Percentiles rank a stretch among this genome's conserved stretches.
phyloP scores from a whole-genome alignment of 1,284 basidiomycete species.

The Cutaneotrichosporon sp. region DNA sequence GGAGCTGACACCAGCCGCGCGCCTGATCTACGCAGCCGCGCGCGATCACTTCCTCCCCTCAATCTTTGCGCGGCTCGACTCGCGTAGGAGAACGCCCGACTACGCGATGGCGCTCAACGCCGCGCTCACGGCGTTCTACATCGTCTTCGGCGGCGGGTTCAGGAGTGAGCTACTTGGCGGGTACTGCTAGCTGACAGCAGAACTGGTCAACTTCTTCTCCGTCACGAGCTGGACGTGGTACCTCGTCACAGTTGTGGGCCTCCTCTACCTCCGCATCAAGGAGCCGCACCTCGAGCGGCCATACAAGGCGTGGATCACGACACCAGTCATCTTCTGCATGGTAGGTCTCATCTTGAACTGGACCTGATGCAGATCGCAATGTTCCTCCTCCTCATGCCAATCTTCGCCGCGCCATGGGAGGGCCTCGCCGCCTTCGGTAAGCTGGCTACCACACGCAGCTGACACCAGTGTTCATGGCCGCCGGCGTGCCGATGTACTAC shows the following conservation, averaged over 20 bases:
- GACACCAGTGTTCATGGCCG: constrained; percentile 51
- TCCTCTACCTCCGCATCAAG: constrained; percentile 84
- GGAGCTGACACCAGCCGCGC: constrained; percentile 55
- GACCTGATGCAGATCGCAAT: constrained; percentile 66
- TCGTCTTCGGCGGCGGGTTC: constrained; percentile 84
- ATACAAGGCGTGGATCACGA: constrained; percentile 87
- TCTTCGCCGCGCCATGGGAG: constrained; percentile 88
- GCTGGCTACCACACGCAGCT: constrained; percentile 3
- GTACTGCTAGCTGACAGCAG: constrained; percentile 23
- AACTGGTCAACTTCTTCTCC: constrained; percentile 71
- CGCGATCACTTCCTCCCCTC: constrained; percentile 83
- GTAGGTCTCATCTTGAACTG: constrained; percentile 57
- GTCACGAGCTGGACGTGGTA: constrained; percentile 78
- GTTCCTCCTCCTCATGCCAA: constrained; percentile 92
- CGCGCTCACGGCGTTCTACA: constrained; percentile 70
- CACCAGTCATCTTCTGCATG: constrained; percentile 86
- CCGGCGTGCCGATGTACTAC: constrained; percentile 82
- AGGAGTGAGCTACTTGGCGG: constrained; percentile 55
- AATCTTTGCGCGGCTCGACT: constrained; percentile 74
- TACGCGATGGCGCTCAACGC: constrained; percentile 82
- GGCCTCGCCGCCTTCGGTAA: constrained; percentile 80
- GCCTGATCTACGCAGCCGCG: constrained; percentile 84
- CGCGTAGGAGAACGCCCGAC: constrained; percentile 73
- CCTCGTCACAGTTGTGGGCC: constrained; percentile 82
- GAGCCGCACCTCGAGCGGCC: constrained; percentile 88